These are phyloP conservation scores for Phytophthora citrophthora DNA, from an alignment of 352 stramenopile genomes.

Conservation along the genomic window DNA sequence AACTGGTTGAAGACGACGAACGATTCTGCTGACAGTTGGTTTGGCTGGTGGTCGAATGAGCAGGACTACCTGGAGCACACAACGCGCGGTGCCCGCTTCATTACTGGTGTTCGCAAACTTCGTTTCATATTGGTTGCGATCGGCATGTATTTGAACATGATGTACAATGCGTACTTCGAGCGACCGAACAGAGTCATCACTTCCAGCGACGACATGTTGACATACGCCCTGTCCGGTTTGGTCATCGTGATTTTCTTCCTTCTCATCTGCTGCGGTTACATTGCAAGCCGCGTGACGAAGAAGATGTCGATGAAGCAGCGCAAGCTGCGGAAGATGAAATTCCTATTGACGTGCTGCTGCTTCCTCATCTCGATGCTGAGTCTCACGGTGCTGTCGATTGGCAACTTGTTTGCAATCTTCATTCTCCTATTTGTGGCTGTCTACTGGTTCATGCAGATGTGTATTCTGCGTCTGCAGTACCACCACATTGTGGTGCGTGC, in stretches of 20 bases:
- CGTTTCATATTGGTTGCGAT: constrained; percentile 78
- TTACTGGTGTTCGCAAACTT: constrained; percentile 79
- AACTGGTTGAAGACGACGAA: constrained; percentile 93
- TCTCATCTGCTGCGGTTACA: constrained; percentile 85
- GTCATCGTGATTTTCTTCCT: constrained; percentile 78
- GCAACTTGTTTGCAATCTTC: constrained; percentile 77
- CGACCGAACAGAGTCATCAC: constrained; percentile 61
- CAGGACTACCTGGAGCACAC: constrained; percentile 86
- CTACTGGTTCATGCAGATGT: constrained; percentile 90
- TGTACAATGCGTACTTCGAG: constrained; percentile 85
- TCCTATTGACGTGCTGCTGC: constrained; percentile 74
- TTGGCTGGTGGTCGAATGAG: constrained; percentile 88
- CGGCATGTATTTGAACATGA: constrained; percentile 82
- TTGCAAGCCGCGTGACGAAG: constrained; percentile 86
- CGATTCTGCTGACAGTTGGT: constrained; percentile 88
- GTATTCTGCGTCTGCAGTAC: constrained; percentile 80
- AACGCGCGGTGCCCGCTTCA: constrained; percentile 61
- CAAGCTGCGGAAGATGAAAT: constrained; percentile 91
- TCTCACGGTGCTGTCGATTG: constrained; percentile 72
- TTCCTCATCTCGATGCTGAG: constrained; percentile 71
- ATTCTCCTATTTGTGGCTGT: constrained; percentile 73
- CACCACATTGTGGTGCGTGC: constrained; percentile 86
- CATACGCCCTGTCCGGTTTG: constrained; percentile 65
- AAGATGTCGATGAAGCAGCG: constrained; percentile 92
- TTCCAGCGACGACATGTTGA: constrained; percentile 56